Base-by-base conservation (phyloP, 129 eudicot genomes). In the Saposhnikovia divaricata region DNA sequence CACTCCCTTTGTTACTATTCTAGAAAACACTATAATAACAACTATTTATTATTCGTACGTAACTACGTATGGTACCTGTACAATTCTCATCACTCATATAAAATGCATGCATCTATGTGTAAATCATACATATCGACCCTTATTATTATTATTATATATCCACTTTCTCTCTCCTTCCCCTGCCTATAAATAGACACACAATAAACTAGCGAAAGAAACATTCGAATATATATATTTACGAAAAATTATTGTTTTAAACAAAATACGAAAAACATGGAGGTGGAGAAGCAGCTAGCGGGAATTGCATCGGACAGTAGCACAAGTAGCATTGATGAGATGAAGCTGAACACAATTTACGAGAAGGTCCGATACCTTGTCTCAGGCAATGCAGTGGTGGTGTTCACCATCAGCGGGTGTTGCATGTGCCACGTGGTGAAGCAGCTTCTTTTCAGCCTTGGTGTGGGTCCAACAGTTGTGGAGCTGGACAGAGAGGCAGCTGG, bases 341-440 rank as follows among this genome's bases (percentile, higher is more conserved):
- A 75, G 28, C 78, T 84, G 82, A 87, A 86, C 80, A 39, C 78
- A 14, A 84, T 87, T 28, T 90, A 84, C 86, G 96, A 89, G 73
- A 85, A 85, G 87, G 87, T 93, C 69, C 82, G 87, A 39, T 50
- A n/a, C 4, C 69, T 94, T 38, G 98, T 91, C 4, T 80, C 85
- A 27, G 86, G 87, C 1, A 94, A 90, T 46, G 97, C 98, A 76
- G 98, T 94, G 90, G 98, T 94, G 83, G 85, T 94, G 40, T 91
- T 94, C 83, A 85, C 92, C 45, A 47, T 86, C 19, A 84, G 86
- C 72, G 97, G 97, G 9, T 94, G 98, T 38, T 94, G 97, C 80
- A 94, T 94, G 98, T 91, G 98, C 72, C 98, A 94, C 79, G 98
- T 91, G 10, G 98, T 89, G 0, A 94, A 94, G 81, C 98, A 89